Percentiles rank a stretch among this genome's conserved stretches.
Conservation (phyloP, 2,329 filamentous ascomycete genomes). For the Fusarium sp. region DNA sequence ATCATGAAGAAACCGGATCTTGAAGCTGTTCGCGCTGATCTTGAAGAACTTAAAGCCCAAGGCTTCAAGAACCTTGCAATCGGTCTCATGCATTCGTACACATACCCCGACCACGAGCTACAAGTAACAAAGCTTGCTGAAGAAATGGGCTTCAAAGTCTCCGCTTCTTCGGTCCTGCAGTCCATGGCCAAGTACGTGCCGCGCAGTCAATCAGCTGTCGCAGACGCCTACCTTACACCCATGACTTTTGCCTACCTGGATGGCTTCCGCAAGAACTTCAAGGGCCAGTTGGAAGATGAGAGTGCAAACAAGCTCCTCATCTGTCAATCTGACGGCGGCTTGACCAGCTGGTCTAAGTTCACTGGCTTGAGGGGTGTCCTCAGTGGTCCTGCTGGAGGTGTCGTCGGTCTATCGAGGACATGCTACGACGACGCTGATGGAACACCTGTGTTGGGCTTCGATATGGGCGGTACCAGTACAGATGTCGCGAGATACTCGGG, state of each 20-base stretch:
- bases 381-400: conserved; percentile 45
- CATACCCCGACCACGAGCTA: conserved; percentile 65
- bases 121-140: conserved; percentile 49
- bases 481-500: conserved; percentile 77
- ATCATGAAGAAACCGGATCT: conserved; percentile 70
- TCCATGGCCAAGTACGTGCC: conserved; percentile 59
- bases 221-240: conserved; percentile 57
- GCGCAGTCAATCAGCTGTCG: conserved; percentile 55
- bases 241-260: conserved; percentile 52
- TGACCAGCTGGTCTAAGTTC: conserved; percentile 44
- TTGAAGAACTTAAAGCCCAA: conserved; percentile 69
- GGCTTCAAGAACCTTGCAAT: conserved; percentile 66
- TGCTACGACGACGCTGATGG: conserved; percentile 41
- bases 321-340: conserved; percentile 43
- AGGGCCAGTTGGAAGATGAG: conserved; percentile 39
- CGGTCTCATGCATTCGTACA: conserved; percentile 78
- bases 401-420: conserved; percentile 42
- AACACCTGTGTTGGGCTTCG: conserved; percentile 43
- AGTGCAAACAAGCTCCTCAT: conserved; percentile 47
- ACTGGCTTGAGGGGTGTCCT: conserved; percentile 42
- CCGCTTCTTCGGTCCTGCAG: conserved; percentile 51
- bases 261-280: conserved; percentile 44
- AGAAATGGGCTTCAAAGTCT: conserved; percentile 56
- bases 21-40: conserved; percentile 61
- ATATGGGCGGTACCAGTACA: conserved; percentile 71